phyloP scores from a whole-genome alignment of 306 rosid species.

The Alnus rubra region DNA sequence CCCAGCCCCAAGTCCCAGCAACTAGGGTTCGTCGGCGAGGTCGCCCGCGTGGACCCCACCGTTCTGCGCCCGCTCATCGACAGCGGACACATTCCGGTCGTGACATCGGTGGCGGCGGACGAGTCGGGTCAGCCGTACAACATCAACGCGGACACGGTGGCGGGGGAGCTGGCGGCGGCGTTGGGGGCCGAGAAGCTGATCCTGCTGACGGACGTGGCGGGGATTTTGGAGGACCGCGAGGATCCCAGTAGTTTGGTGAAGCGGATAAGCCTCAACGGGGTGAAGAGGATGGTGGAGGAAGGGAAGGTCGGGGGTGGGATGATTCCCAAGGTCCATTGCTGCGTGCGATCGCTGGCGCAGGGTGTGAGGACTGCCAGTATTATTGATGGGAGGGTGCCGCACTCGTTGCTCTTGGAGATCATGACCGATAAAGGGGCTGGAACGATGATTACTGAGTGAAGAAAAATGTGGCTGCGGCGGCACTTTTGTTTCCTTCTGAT shows the following conservation, averaged over 20 bases:
- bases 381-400: constrained; percentile 77
- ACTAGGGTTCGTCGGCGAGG: constrained; percentile 85
- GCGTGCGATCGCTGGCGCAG: constrained; percentile 75
- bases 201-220: constrained; percentile 86
- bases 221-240: constrained; percentile 61
- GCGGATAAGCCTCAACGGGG: constrained; percentile 69
- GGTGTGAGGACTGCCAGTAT: constrained; percentile 87
- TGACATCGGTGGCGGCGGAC: constrained; percentile 85
- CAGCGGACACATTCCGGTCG: constrained; percentile 74
- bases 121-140: constrained; percentile 77
- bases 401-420: constrained; percentile 80
- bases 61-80: constrained; percentile 61
- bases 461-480: background rate
- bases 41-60: constrained; percentile 60
- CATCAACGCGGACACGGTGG: constrained; percentile 89
- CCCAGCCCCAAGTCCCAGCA: constrained; percentile 69
- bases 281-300: constrained; percentile 68
- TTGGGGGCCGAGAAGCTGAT: constrained; percentile 90
- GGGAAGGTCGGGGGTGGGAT: constrained; percentile 82
- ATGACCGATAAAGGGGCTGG: constrained; percentile 95
- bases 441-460: constrained; percentile 79
- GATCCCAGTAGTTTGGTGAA: constrained; percentile 68
- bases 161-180: constrained; percentile 88
- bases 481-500: background rate
- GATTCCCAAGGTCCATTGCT: constrained; percentile 93